Percentiles rank a stretch among this genome's conserved stretches.
Conservation (phyloP, 176 grass and related monocot genomes). For the Oryza meyeriana region DNA sequence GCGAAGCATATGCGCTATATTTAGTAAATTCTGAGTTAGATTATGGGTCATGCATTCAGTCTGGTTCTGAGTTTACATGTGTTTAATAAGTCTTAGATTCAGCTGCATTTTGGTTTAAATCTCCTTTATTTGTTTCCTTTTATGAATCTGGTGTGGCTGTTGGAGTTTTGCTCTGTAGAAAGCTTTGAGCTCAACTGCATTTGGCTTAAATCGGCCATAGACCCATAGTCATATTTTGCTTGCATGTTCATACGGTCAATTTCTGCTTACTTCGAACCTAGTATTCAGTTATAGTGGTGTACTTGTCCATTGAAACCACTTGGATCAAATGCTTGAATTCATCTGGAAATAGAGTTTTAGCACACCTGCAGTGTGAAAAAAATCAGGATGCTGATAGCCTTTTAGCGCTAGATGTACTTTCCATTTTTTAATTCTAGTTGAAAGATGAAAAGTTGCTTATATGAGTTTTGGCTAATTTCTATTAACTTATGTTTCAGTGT, state of each 20-base stretch:
- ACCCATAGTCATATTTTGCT: neutral
- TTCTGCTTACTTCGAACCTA: conserved; percentile 7
- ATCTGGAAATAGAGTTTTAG: neutral
- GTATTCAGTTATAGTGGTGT: neutral
- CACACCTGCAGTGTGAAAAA: neutral
- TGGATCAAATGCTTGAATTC: neutral
- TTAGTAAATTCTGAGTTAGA: conserved; percentile 20
- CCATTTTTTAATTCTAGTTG: neutral
- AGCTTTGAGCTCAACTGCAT: conserved; percentile 15
- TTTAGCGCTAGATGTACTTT: conserved; percentile 12
- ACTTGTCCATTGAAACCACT: neutral
- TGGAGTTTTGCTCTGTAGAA: neutral
- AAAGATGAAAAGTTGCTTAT: neutral
- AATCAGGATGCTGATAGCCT: neutral
- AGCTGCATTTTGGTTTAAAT: conserved; percentile 43
- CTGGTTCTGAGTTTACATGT: neutral
- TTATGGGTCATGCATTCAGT: neutral
- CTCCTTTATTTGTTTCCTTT: neutral
- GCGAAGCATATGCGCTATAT: neutral
- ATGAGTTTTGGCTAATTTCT: conserved; percentile 4
- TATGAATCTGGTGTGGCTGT: neutral
- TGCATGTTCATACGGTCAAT: neutral
- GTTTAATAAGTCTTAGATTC: conserved; percentile 18
- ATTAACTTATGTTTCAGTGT: conserved; percentile 55
- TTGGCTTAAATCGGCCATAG: conserved; percentile 18